Evolutionary conservation across 176 grass and related monocot species (phyloP), one percentile per base, ranked within the genome.

Genomic region (Aegilops bicornis): DNA sequence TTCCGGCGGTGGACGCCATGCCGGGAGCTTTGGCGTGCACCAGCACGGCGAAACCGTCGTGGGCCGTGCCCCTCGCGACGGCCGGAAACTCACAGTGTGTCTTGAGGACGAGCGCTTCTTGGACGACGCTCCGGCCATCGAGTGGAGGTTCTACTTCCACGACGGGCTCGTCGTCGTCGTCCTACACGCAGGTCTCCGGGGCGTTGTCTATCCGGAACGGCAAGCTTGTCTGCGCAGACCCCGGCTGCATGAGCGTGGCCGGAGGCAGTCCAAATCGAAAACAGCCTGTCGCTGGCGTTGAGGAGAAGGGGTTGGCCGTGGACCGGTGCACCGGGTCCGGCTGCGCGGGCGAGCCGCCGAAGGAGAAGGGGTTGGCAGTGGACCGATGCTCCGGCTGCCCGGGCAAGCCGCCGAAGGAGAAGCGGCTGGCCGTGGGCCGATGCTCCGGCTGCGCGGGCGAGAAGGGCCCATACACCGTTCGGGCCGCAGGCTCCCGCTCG

Each of bases 1-100:
- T 48, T 48, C 1, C 45, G 13, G 45, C 45, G 45, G 13, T 14
- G 45, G 45, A 48, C 45, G 45, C 45, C 45, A 48, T 4, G 45
- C 45, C 87, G 25, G 91, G 87, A 3, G 93, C 93, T 64, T 78
- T 93, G 82, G 76, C 83, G 71, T 90, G 90, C 63, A 95, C 64
- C 36, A 92, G 85, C 52, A 92, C 83, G 8, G 78, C 79, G 20
- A 95, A 95, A 82, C 80, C 73, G 13, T 88, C 90, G 56, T 67
- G 33, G 2, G 61, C 25, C 9, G 24, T 52, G 50, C 88, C 88
- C 64, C 86, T 50, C 8, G 74, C 84, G 4, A 92, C 69, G 1
- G 73, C 84, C 39, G 88, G 62, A 78, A 35, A 52, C 83, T 92
- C 93, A 32, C 82, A 87, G 73, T 88, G 88, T 27, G 82, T 92